Conservation (phyloP, 176 grass and related monocot genomes). For the Bothriochloa decipiens region DNA sequence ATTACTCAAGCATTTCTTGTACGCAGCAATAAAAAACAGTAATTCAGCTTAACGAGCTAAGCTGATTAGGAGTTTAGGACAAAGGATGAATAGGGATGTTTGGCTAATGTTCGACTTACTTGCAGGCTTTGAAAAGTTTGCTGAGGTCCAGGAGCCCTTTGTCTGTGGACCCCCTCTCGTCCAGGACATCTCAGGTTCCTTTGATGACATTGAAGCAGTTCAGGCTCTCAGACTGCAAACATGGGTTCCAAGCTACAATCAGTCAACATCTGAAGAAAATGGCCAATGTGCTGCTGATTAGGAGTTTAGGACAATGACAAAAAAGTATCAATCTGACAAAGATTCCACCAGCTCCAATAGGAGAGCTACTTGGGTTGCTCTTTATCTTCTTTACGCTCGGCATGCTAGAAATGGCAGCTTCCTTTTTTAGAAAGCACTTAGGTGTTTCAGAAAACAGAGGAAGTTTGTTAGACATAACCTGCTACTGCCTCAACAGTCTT, state of each 20-base stretch:
- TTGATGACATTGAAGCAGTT: slow-evolving; percentile 93
- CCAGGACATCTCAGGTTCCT: slow-evolving; percentile 72
- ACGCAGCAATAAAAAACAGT: not conserved
- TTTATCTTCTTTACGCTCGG: not conserved
- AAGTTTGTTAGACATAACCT: too few species aligned
- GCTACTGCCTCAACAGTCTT: too few species aligned
- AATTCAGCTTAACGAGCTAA: slow-evolving; percentile 16
- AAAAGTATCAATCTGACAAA: not conserved
- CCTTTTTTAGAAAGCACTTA: not conserved
- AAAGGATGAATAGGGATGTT: too few species aligned
- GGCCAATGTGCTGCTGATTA: not conserved
- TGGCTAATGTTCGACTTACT: too few species aligned
- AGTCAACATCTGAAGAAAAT: not conserved
- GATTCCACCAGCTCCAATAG: not conserved
- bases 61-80: too few species aligned
- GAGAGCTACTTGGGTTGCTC: not conserved
- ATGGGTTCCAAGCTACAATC: slow-evolving; percentile 20
- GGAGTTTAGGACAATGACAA: not conserved
- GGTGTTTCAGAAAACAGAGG: not conserved
- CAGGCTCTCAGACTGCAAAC: slow-evolving; percentile 79
- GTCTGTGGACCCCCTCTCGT: slow-evolving; percentile 48
- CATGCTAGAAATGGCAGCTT: not conserved
- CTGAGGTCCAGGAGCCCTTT: slow-evolving; percentile 69
- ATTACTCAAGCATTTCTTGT: not conserved
- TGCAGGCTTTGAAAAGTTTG: slow-evolving; percentile 90